Conservation (phyloP, 2,329 filamentous ascomycete genomes). For the Didymella sp. region DNA sequence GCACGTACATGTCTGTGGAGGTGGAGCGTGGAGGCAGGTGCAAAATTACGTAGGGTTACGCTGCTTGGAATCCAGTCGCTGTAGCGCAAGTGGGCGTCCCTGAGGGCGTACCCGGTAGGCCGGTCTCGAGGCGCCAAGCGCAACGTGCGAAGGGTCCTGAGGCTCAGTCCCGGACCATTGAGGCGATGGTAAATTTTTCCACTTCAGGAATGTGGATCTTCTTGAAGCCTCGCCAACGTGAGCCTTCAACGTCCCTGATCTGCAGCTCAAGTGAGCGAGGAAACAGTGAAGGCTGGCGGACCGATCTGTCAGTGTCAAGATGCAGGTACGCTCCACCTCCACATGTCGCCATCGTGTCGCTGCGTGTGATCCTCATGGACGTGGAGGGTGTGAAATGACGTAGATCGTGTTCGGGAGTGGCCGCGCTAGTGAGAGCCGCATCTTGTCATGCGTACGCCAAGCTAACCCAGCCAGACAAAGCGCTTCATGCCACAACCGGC, state of each 20-base stretch:
- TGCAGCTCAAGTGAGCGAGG: not conserved
- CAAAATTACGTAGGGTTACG: conserved; percentile 16
- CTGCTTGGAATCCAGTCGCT: conserved; percentile 2
- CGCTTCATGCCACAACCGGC: not conserved
- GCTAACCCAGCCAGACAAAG: conserved; percentile 4
- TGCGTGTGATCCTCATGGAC: not conserved
- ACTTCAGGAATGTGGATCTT: conserved; percentile 26
- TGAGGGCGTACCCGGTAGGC: conserved; percentile 5
- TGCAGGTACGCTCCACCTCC: conserved; percentile 6
- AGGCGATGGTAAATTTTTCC: conserved; percentile 25
- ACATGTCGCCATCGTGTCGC: not conserved
- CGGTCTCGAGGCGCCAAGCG: conserved; percentile 21
- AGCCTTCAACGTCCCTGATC: not conserved
- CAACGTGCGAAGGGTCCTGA: conserved; percentile 9
- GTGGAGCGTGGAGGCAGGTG: conserved; percentile 9
- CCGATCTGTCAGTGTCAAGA: not conserved
- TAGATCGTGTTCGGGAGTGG: conserved; percentile 30
- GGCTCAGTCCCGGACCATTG: conserved; percentile 10
- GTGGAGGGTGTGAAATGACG: conserved; percentile 21
- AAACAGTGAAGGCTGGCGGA: not conserved
- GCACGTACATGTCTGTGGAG: conserved; percentile 9
- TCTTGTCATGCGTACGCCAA: conserved; percentile 18
- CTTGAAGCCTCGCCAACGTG: not conserved
- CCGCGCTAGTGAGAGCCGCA: conserved; percentile 33
- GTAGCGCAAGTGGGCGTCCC: not conserved